Conservation (phyloP, 140 eudicot genomes). For the Erigeron philadelphicus region DNA sequence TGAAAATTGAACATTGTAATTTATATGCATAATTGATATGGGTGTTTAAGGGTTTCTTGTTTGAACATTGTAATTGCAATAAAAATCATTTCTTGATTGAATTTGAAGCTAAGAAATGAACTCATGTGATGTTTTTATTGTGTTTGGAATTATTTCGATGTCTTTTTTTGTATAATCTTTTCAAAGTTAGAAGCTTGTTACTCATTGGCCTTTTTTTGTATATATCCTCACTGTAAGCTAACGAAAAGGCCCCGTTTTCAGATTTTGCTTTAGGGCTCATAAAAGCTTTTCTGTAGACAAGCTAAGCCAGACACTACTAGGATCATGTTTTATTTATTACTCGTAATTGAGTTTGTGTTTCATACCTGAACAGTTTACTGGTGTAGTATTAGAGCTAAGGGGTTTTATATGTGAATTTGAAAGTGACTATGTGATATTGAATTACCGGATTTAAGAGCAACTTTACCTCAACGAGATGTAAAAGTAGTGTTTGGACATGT, state of each 20-base stretch:
- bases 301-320: no score
- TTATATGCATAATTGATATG: constrained; percentile 9
- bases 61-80: constrained; percentile 1
- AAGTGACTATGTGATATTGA: not conserved
- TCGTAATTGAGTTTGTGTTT: not conserved
- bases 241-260: no score
- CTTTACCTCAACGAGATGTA: not conserved
- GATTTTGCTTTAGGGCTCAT: no score
- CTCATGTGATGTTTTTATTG: not conserved
- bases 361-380: constrained; percentile 3
- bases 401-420: constrained; percentile 8
- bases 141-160: not conserved
- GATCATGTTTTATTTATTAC: not conserved
- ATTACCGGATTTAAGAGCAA: not conserved
- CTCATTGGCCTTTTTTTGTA: not conserved
- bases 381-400: not conserved
- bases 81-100: not conserved
- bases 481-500: not conserved
- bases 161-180: not conserved
- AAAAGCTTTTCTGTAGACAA: no score
- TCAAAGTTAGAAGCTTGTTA: not conserved
- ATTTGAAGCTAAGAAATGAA: constrained; percentile 20
- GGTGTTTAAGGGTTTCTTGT: not conserved
- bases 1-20: not conserved
- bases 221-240: no score